Base-by-base conservation (phyloP, 148 eudicot genomes). In the Amaranthus palmeri region DNA sequence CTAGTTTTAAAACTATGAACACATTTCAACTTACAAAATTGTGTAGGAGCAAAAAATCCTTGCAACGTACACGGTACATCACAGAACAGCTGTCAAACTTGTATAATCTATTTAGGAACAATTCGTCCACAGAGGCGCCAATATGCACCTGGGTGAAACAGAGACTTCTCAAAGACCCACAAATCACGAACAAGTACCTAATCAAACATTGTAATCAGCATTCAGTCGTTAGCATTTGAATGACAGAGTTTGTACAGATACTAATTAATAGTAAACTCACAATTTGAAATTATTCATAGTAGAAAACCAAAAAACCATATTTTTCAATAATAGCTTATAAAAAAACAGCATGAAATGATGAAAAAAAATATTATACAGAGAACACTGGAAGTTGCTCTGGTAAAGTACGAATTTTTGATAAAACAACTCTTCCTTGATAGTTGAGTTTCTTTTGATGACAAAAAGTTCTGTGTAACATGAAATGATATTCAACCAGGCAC, bases 81-180 rank as follows among this genome's bases (percentile, higher is more conserved):
- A 61, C 36, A 2, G 36, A 73, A 43, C 36, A 51, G 61, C 36
- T 25, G 13, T 59, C 48, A 41, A 70, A 57, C 54, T 13, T 10
- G 49, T 17, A 17, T 69, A 57, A 46, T 73, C 82, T 88, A 83
- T 48, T 71, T 53, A 59, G 72, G 55, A 63, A 68, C 18, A 72
- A 93, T 88, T 74, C 96, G 80, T 66, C 97, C 98, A 81, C 98
- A 93, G 13, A 93, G 96, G 58, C 97, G 92, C 98, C 98, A 93
- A 67, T 78, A 83, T 64, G 98, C 82, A 61, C 91, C 92, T 9
- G 81, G 59, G 69, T 89, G 98, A 81, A 87, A 93, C 51, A 87
- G 84, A 50, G 98, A 93, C 70, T 91, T 93, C 82, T 93, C 98
- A 56, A 93, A 93, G 67, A 93, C 92, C 98, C 98, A 93, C 73